These are phyloP conservation scores for Xylaria intraflava DNA, from an alignment of 495 filamentous ascomycete species.

Conservation along the genomic window DNA sequence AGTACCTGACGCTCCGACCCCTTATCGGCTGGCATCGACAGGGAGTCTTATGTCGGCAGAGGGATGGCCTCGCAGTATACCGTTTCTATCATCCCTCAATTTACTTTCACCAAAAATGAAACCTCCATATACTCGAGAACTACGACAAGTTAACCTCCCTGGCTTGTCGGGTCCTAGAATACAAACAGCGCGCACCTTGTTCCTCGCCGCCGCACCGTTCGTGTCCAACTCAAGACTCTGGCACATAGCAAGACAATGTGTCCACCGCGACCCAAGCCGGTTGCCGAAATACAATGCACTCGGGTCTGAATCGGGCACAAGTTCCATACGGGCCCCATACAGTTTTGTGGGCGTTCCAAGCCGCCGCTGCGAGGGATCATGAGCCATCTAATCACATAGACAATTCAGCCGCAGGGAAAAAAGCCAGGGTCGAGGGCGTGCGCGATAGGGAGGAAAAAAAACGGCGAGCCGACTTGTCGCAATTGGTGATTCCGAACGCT, in stretches of 20 bases:
- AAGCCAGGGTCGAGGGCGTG: constrained; percentile 50
- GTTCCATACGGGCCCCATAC: too few species aligned
- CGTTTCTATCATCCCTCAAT: constrained; percentile 42
- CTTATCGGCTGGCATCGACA: background rate
- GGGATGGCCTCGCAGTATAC: constrained; percentile 29
- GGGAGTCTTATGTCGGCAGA: constrained; percentile 67
- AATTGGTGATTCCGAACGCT: constrained; percentile 75
- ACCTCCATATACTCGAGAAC: constrained; percentile 59
- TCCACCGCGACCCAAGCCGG: too few species aligned
- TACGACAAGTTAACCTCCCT: constrained; percentile 53
- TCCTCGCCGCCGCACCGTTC: constrained; percentile 69
- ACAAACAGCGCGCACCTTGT: constrained; percentile 54
- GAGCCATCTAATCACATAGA: constrained; percentile 71
- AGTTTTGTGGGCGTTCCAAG: too few species aligned
- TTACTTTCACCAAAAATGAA: too few species aligned
- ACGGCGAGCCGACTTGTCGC: constrained; percentile 84
- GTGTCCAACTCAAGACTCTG: constrained; percentile 58
- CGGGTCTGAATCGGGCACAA: too few species aligned
- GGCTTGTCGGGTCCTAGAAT: constrained; percentile 45
- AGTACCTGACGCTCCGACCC: constrained; percentile 8
- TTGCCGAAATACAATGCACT: constrained; percentile 52
- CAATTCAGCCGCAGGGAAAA: constrained; percentile 60
- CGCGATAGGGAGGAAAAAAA: constrained; percentile 39
- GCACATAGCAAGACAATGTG: too few species aligned
- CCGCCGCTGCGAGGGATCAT: constrained; percentile 67